Conservation (phyloP, 768 basidiomycete genomes). For the Amanita rubescens region DNA sequence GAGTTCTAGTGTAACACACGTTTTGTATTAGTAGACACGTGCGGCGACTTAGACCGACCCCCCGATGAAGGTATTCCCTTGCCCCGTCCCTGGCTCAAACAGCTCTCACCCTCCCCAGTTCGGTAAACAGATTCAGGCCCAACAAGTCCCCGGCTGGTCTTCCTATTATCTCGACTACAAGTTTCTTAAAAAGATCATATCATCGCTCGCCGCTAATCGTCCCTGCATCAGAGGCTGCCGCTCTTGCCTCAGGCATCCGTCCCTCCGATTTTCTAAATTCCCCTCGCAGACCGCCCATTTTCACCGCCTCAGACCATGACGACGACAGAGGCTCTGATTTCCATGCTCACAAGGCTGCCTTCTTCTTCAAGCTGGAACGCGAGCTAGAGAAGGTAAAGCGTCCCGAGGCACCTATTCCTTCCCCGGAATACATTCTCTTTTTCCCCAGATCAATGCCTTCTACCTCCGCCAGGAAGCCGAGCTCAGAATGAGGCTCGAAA, state of each 20-base stretch:
- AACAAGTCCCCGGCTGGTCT: slow-evolving; percentile 97
- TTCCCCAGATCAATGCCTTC: slow-evolving; percentile 85
- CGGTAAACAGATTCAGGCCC: slow-evolving; percentile 94
- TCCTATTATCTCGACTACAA: slow-evolving; percentile 97
- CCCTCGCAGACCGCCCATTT: slow-evolving; percentile 40
- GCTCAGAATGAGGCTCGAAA: slow-evolving; percentile 85
- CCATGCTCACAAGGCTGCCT: slow-evolving; percentile 92
- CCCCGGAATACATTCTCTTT: slow-evolving; percentile 8
- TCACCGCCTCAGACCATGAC: slow-evolving; percentile 56
- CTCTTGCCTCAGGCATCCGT: slow-evolving; percentile 75
- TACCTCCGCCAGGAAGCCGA: slow-evolving; percentile 97
- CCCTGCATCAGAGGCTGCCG: slow-evolving; percentile 87
- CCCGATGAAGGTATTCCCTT: slow-evolving; percentile 4
- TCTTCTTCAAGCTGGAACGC: slow-evolving; percentile 97
- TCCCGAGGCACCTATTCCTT: slow-evolving; percentile 2
- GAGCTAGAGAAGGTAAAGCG: slow-evolving; percentile 87
- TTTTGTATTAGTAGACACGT: slow-evolving; percentile 28
- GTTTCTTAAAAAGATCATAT: slow-evolving; percentile 96
- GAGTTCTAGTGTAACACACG: slow-evolving; percentile 63
- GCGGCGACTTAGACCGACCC: background rate
- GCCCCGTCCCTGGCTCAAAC: background rate
- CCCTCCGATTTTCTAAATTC: slow-evolving; percentile 41
- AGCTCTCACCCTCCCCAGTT: slow-evolving; percentile 49
- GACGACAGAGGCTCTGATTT: slow-evolving; percentile 78
- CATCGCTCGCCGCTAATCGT: slow-evolving; percentile 83